Evolutionary conservation across 164 flowering plant species (phyloP).

Genomic region (Liriodendron chinense): DNA sequence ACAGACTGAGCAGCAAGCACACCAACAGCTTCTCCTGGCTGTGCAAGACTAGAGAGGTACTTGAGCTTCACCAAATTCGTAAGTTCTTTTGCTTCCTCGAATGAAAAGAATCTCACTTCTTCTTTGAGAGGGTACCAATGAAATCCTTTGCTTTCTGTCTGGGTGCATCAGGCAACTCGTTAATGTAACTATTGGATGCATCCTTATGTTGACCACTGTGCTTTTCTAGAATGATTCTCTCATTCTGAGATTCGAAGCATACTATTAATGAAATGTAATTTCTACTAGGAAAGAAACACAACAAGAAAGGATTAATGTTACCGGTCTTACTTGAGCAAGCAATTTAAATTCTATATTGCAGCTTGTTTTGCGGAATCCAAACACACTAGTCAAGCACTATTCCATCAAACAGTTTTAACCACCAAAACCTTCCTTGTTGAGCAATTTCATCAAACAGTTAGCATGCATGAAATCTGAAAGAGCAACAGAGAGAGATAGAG

Average conservation of each 20-base stretch:
- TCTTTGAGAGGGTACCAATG: slow-evolving; percentile 16
- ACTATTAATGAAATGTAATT: no score
- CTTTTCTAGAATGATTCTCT: slow-evolving; percentile 39
- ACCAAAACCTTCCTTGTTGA: no score
- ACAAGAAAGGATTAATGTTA: background rate
- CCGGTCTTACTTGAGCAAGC: slow-evolving; percentile 50
- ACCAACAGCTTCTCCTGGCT: slow-evolving; percentile 97
- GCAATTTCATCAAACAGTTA: no score
- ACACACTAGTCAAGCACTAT: no score
- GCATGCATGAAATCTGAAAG: no score
- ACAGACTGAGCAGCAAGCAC: slow-evolving; percentile 95
- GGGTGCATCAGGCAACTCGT: slow-evolving; percentile 50
- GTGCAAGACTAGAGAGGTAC: slow-evolving; percentile 79
- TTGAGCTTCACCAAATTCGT: slow-evolving; percentile 58
- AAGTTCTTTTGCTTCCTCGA: slow-evolving; percentile 34
- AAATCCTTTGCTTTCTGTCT: slow-evolving; percentile 37
- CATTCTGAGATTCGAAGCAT: slow-evolving; percentile 51
- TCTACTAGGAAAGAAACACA: background rate
- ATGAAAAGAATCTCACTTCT: slow-evolving; percentile 12
- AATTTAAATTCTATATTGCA: slow-evolving; percentile 59
- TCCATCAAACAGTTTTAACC: no score
- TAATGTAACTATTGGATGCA: slow-evolving; percentile 42
- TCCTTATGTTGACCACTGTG: slow-evolving; percentile 25
- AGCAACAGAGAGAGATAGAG: no score
- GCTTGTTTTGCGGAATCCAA: slow-evolving; percentile 64